Base-by-base conservation (phyloP, 257 asterid species). In the Scutellaria barbata region DNA sequence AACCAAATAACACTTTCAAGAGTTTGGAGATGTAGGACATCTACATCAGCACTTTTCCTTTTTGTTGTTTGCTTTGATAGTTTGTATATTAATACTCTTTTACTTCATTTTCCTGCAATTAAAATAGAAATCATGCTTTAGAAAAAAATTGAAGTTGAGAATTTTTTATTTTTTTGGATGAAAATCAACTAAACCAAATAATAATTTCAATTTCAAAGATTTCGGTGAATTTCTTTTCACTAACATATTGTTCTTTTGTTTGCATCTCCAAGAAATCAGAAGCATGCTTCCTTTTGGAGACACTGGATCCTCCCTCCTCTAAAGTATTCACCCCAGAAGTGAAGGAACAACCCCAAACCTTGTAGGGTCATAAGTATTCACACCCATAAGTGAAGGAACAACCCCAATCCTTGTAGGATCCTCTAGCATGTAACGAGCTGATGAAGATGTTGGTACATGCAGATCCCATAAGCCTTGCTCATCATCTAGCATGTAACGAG, bases 371-470 rank as follows among this genome's bases (percentile, higher is more conserved):
- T n/a, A n/a, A n/a, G n/a, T n/a, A n/a, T n/a, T n/a, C n/a, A n/a
- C n/a, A n/a, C n/a, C 11, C 17, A 17, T 12, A 52, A 8, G 58
- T 20, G 58, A 52, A 52, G 30, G 1, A 22, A 22, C 14, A 16
- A 52, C 13, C 33, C 8, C 58, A 20, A 53, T 18, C 59, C 35
- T 52, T 2, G 33, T 2, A 16, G 8, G 58, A 52, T 52, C 11
- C 10, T 55, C 16, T 4, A 54, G 39, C 13, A 58, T 35, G 12
- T 35, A 35, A 58, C 17, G 62, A 56, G 42, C n/a, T 56, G 63
- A 30, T 33, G n/a, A n/a, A n/a, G 65, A 58, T 35, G 22, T n/a
- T 65, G 58, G 71, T n/a, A 16, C 42, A 65, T 65, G 30, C 22
- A 12, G 71, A 65, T 65, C 14, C 58, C 16, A 30, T 20, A 20